Conservation (phyloP, 1,139 yeast species). For the Lipomyces yarrowii region DNA sequence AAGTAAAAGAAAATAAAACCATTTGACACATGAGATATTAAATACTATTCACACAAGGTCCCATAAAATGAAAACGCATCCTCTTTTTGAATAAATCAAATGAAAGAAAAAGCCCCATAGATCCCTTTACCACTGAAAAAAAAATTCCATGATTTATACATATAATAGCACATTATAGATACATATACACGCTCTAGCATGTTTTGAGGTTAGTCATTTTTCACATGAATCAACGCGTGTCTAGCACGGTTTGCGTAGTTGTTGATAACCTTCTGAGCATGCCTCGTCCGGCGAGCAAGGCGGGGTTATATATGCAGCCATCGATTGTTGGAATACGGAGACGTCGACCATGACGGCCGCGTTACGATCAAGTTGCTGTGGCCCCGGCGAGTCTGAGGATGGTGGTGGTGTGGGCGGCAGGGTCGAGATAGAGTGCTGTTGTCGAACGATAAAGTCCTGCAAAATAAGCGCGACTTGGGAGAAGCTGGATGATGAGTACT, state of each 20-base stretch:
- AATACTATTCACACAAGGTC: background rate
- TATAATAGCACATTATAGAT: conserved; percentile 6
- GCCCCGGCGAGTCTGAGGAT: conserved; percentile 14
- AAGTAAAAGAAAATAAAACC: background rate
- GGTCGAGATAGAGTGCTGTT: conserved; percentile 26
- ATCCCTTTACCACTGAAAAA: background rate
- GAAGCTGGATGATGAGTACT: conserved; percentile 40
- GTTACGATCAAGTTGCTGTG: background rate
- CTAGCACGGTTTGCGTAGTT: background rate
- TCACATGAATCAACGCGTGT: background rate
- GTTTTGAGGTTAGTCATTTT: background rate
- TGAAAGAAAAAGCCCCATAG: background rate
- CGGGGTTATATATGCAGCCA: conserved; percentile 38
- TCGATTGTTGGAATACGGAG: background rate
- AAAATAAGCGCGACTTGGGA: conserved; percentile 41
- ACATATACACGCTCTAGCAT: conserved; percentile 1
- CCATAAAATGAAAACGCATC: background rate
- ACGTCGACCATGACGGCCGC: conserved; percentile 6
- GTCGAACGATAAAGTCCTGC: conserved; percentile 33
- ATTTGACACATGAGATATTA: background rate
- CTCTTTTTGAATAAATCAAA: background rate
- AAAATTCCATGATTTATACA: background rate
- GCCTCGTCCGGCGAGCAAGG: conserved; percentile 41
- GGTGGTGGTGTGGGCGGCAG: conserved; percentile 39
- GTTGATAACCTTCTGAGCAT: background rate